A percentile compares a stretch with the other conserved stretches of the same genome.
Evolutionary conservation across 2,329 filamentous ascomycete species (phyloP).

Genomic region (Fusarium xylarioides): DNA sequence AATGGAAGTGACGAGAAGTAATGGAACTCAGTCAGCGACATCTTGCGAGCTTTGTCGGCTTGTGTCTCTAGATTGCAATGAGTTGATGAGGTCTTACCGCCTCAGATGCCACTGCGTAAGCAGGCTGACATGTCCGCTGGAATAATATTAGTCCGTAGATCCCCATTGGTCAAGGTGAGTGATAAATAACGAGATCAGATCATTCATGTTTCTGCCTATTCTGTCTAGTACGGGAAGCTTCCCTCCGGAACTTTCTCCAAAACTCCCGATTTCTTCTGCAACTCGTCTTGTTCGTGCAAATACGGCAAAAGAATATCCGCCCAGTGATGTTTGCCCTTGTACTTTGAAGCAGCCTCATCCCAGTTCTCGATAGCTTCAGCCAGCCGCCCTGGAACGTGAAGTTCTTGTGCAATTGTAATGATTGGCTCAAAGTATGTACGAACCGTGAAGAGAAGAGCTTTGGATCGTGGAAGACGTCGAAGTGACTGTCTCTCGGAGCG

Average conservation of each 20-base stretch:
- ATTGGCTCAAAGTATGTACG: constrained; percentile 33
- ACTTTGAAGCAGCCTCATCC: constrained; percentile 19
- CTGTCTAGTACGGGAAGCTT: constrained; percentile 11
- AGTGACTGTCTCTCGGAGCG: constrained; percentile 33
- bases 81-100: not conserved
- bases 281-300: constrained; percentile 15
- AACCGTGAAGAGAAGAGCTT: constrained; percentile 20
- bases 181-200: not conserved
- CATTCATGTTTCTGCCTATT: not conserved
- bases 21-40: not conserved
- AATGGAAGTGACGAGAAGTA: not conserved
- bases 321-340: constrained; percentile 35
- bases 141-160: not conserved
- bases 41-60: fast-evolving
- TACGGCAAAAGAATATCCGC: constrained; percentile 21
- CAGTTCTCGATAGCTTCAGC: constrained; percentile 29
- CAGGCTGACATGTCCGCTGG: not conserved
- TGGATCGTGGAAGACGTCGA: constrained; percentile 24
- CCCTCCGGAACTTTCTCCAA: constrained; percentile 17
- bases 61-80: not conserved
- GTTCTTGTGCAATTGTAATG: constrained; percentile 17
- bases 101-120: not conserved
- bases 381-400: constrained; percentile 21
- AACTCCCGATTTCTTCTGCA: constrained; percentile 5
- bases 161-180: fast-evolving